Evolutionary conservation across 306 rosid genomes (phyloP), one percentile per base, ranked within the genome.

Genomic region (Cicer bijugum): DNA sequence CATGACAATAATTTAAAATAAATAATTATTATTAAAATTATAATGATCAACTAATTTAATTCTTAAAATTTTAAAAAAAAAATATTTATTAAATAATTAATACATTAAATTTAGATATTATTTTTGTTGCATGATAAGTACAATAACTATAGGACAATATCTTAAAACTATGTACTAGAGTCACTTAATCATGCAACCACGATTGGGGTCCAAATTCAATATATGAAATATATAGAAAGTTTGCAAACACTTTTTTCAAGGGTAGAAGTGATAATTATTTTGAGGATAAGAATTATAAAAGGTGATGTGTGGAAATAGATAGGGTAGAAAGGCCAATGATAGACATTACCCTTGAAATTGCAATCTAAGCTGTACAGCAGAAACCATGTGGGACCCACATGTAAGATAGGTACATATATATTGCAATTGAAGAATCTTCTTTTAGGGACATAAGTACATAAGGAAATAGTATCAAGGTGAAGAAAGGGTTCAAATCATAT

Each of bases 281-380:
- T 68, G 64, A 72, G 69, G 80, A 72, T 84, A 69, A 80, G 77
- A 60, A 11, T 51, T 37, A 37, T 28, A 71, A 40, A 75, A 47
- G 37, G 44, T 38, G 38, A 73, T 56, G 52, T 40, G 62, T 46
- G 47, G 75, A 57, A 72, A 61, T 69, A 75, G 84, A 81, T 81
- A 45, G 81, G 58, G 17, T 46, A 17, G 15, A 3, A 52, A 63
- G 57, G 58, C 65, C 46, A 62, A 81, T 75, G 75, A 81, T 63
- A 64, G 48, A 52, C 42, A 75, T 11, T 37, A 58, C 46, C 56
- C 69, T 62, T 61, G 63, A 35, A 55, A 75, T 81, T 75, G 84
- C 69, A 81, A 52, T 66, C 38, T 61, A 81, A 45, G 84, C 78
- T 81, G 78, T 81, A 71, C 44, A 46, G 75, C 84, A 81, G 11